Conservation (phyloP, 768 basidiomycete species). For the Lepiota venenata region DNA sequence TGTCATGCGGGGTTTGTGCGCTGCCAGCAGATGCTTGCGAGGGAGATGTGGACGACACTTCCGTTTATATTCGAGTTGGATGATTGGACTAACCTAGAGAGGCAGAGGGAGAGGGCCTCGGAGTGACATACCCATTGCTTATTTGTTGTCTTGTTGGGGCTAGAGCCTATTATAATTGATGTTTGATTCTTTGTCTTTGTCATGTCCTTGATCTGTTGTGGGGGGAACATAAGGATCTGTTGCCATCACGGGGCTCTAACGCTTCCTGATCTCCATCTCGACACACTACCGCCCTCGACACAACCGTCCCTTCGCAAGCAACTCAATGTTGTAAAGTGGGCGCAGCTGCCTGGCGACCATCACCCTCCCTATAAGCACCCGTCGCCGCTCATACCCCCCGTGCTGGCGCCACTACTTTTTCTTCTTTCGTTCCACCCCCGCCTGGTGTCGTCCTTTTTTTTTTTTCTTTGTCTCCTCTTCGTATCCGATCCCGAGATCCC, state of each 20-base stretch:
- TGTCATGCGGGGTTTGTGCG: conserved; percentile 19
- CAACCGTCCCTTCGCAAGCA: not conserved
- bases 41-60: conserved; percentile 29
- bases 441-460: not conserved
- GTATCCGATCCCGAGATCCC: too few relatives aligned
- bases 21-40: conserved; percentile 17
- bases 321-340: not conserved
- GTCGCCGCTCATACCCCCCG: not conserved
- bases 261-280: not conserved
- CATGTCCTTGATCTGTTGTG: not conserved
- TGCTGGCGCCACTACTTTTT: not conserved
- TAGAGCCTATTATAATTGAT: not conserved
- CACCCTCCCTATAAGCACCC: not conserved
- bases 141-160: not conserved
- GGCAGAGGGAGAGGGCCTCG: conserved; percentile 15
- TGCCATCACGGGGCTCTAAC: not conserved
- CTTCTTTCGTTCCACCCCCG: not conserved
- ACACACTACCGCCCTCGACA: not conserved
- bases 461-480: not conserved
- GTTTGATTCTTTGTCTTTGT: not conserved
- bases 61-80: conserved; percentile 27
- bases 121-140: conserved; percentile 13
- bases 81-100: conserved; percentile 26
- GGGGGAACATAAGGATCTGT: not conserved
- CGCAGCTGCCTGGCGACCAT: conserved; percentile 3